These are phyloP conservation scores for Dipteronia dyeriana DNA, from an alignment of 345 rosid species.

Conservation along the genomic window DNA sequence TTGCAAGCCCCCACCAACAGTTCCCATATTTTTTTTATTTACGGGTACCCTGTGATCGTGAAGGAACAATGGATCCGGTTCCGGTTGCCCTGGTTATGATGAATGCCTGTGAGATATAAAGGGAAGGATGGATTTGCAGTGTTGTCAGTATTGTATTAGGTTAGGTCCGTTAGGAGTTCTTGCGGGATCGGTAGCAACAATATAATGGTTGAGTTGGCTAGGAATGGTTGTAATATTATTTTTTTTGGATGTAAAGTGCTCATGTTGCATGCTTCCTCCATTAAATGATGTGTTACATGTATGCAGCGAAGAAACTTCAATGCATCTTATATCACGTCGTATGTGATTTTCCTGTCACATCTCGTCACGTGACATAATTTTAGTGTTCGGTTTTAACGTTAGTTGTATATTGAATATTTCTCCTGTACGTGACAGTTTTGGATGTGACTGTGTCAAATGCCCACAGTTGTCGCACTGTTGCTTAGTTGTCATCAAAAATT, in stretches of 20 bases:
- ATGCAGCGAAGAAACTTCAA: too few species aligned
- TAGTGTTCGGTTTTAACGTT: too few species aligned
- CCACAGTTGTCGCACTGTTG: neutral
- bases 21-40: slow-evolving; percentile 1
- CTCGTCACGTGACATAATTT: too few species aligned
- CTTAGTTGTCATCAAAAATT: too few species aligned
- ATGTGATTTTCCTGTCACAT: too few species aligned
- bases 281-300: neutral
- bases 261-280: neutral
- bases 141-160: neutral
- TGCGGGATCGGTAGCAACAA: neutral
- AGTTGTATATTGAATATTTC: too few species aligned
- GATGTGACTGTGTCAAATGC: too few species aligned
- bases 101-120: neutral
- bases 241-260: neutral
- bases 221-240: too few species aligned
- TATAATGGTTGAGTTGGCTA: neutral
- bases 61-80: neutral
- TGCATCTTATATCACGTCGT: too few species aligned
- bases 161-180: neutral
- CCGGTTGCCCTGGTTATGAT: neutral
- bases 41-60: neutral
- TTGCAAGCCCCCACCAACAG: neutral
- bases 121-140: neutral
- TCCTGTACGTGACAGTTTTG: too few species aligned